Conservation (phyloP, 805 yeast species). For the Schwanniomyces pseudopolymorphus region DNA sequence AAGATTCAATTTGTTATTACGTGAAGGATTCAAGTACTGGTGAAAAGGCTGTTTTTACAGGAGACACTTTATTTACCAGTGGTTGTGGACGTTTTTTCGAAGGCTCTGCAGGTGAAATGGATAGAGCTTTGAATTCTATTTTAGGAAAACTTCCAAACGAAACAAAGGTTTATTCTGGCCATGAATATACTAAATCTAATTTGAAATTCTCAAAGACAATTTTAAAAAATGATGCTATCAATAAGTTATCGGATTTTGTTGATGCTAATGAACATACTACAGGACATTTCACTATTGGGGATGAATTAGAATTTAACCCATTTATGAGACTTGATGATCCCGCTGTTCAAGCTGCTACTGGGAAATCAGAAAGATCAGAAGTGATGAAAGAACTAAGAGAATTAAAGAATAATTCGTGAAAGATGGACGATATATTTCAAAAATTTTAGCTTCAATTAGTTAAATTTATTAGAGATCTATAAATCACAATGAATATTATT, state of each 20-base stretch:
- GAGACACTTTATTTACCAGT: slow-evolving; percentile 90
- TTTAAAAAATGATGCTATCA: slow-evolving; percentile 53
- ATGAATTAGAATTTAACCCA: slow-evolving; percentile 83
- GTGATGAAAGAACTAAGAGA: slow-evolving; percentile 75
- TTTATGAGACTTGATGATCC: slow-evolving; percentile 79
- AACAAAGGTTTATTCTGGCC: slow-evolving; percentile 88
- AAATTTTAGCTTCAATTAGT: neutral
- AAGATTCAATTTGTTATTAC: slow-evolving; percentile 89
- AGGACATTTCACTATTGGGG: slow-evolving; percentile 80
- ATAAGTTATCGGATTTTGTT: slow-evolving; percentile 51
- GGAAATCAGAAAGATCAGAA: slow-evolving; percentile 46
- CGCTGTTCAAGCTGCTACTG: slow-evolving; percentile 57
- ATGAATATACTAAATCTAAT: slow-evolving; percentile 87
- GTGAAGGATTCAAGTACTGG: slow-evolving; percentile 62
- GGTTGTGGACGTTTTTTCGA: slow-evolving; percentile 98
- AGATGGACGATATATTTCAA: neutral
- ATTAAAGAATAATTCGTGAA: slow-evolving; percentile 59
- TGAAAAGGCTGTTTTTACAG: slow-evolving; percentile 82
- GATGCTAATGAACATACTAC: slow-evolving; percentile 68
- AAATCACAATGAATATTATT: neutral
- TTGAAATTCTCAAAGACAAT: slow-evolving; percentile 73
- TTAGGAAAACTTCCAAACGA: slow-evolving; percentile 64
- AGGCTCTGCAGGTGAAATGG: slow-evolving; percentile 84
- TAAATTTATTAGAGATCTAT: neutral
- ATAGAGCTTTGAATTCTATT: slow-evolving; percentile 56